These are phyloP conservation scores for Phaeotremella fagi DNA, from an alignment of 768 basidiomycete genomes.

Conservation along the genomic window DNA sequence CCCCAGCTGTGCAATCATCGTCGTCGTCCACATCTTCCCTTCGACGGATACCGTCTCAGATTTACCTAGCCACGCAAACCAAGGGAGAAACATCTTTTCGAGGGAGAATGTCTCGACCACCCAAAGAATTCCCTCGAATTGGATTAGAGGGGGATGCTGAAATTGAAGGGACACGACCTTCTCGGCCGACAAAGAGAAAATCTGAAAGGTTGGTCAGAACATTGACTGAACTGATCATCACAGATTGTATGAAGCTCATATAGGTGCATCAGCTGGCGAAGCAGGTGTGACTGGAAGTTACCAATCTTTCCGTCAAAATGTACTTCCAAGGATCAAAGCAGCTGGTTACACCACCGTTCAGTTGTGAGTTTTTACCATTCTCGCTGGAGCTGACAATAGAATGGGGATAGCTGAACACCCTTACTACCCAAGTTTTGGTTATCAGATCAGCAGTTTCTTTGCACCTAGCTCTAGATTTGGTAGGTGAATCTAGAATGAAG, in stretches of 20 bases:
- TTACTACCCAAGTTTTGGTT: conserved; percentile 5
- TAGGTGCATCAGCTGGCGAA: background rate
- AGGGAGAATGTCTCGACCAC: background rate
- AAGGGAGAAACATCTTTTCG: background rate
- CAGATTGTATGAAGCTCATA: conserved; percentile 5
- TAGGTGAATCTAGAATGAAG: background rate
- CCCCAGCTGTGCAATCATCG: background rate
- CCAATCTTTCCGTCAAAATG: background rate
- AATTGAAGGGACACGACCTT: background rate
- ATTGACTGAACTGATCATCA: background rate
- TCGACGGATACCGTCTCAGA: background rate
- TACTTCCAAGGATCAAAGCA: background rate
- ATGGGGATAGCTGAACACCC: conserved; percentile 5
- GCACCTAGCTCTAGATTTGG: conserved; percentile 4
- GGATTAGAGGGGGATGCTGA: background rate
- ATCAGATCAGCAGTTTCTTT: conserved; percentile 2
- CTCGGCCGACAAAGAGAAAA: background rate
- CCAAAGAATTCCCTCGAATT: background rate
- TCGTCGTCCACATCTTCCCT: background rate
- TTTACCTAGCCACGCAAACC: background rate
- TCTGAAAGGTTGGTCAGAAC: background rate
- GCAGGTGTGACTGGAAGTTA: background rate
- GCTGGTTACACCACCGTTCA: background rate
- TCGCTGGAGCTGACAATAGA: background rate
- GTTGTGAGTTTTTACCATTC: background rate